phyloP scores from a whole-genome alignment of 768 basidiomycete genomes.

The Pholiota molesta region DNA sequence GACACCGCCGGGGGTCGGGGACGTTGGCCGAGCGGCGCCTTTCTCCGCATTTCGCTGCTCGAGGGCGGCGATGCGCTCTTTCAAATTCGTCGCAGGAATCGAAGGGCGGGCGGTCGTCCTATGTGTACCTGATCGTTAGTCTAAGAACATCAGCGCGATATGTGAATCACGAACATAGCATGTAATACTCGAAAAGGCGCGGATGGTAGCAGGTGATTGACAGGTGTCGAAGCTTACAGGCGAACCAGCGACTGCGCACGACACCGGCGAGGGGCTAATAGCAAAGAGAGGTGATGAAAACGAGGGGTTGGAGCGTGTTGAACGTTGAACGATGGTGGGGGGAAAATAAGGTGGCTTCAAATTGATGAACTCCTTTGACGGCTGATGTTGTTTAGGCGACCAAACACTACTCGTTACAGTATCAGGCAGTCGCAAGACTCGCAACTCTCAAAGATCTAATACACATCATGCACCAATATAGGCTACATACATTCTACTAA shows the following conservation, averaged over 20 bases:
- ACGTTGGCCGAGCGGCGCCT: slow-evolving; percentile 31
- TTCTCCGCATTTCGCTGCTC: slow-evolving; percentile 56
- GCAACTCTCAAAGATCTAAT: not conserved
- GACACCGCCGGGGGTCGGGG: slow-evolving; percentile 23
- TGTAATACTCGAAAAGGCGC: slow-evolving; percentile 3
- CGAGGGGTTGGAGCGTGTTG: slow-evolving; percentile 4
- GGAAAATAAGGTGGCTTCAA: not conserved
- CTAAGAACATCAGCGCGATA: not conserved
- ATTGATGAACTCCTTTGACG: not conserved
- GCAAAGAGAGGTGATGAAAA: slow-evolving; percentile 13
- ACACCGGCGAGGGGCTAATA: slow-evolving; percentile 1
- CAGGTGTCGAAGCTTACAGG: slow-evolving; percentile 18
- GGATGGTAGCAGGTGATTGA: slow-evolving; percentile 11
- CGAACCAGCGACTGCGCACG: slow-evolving; percentile 22
- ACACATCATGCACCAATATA: not conserved
- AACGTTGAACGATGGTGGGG: slow-evolving; percentile 2
- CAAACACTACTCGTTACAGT: slow-evolving; percentile 1
- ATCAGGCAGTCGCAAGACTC: not conserved
- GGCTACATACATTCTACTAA: not conserved
- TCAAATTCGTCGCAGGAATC: slow-evolving; percentile 57
- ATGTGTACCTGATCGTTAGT: not conserved
- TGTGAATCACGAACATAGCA: slow-evolving; percentile 20
- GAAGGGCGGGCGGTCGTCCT: slow-evolving; percentile 35
- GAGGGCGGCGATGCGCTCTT: slow-evolving; percentile 82
- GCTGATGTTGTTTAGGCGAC: slow-evolving; percentile 13